phyloP scores from a whole-genome alignment of 2,329 filamentous ascomycete species.

The Fusarium fujikuroi region DNA sequence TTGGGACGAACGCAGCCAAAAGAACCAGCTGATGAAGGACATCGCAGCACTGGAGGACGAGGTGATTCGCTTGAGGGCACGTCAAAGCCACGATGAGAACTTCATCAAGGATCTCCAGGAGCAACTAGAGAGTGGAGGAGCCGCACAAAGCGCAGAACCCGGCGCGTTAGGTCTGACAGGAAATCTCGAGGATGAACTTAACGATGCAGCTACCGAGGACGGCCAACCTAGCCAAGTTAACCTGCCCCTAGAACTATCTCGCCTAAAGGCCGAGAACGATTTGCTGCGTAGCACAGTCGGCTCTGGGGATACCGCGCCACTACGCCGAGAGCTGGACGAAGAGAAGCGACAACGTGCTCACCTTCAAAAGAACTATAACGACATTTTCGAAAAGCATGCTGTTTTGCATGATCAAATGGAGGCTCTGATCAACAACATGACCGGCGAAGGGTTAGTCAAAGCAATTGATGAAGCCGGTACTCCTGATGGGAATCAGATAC shows the following conservation, averaged over 20 bases:
- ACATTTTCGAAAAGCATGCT: slow-evolving; percentile 67
- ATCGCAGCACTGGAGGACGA: slow-evolving; percentile 58
- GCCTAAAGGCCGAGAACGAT: slow-evolving; percentile 70
- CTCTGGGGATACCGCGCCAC: slow-evolving; percentile 63
- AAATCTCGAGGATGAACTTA: slow-evolving; percentile 70
- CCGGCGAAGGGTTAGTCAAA: slow-evolving; percentile 66
- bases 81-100: slow-evolving; percentile 61
- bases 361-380: slow-evolving; percentile 65
- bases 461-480: slow-evolving; percentile 48
- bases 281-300: slow-evolving; percentile 66
- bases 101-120: slow-evolving; percentile 70
- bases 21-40: slow-evolving; percentile 59
- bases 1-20: slow-evolving; percentile 58
- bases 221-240: slow-evolving; percentile 47
- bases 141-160: slow-evolving; percentile 32
- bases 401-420: slow-evolving; percentile 68
- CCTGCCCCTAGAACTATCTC: slow-evolving; percentile 64
- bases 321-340: slow-evolving; percentile 67
- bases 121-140: slow-evolving; percentile 58
- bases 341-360: slow-evolving; percentile 61
- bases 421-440: slow-evolving; percentile 61
- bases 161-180: slow-evolving; percentile 44
- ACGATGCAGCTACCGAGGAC: slow-evolving; percentile 57
- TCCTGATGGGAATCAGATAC: slow-evolving; percentile 48
- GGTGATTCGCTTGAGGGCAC: slow-evolving; percentile 59